These are phyloP conservation scores for Neonectria hederae DNA, from an alignment of 2,329 filamentous ascomycete genomes.

Conservation along the genomic window DNA sequence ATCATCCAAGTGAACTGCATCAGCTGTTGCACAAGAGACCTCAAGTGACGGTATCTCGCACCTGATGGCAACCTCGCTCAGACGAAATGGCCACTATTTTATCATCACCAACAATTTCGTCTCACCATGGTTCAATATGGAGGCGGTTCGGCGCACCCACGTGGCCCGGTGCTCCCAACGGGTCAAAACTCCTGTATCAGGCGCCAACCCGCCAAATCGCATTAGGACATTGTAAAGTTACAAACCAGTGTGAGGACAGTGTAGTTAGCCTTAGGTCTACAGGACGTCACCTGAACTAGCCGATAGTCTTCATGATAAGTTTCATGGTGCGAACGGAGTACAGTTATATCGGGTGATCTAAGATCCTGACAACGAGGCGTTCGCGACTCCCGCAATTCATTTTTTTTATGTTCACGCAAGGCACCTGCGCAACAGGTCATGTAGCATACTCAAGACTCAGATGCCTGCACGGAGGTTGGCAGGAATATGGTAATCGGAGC, in stretches of 20 bases:
- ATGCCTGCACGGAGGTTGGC: too few species aligned
- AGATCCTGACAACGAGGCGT: neutral
- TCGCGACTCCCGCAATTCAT: neutral
- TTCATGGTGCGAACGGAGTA: neutral
- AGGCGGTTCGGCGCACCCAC: neutral
- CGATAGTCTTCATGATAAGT: neutral
- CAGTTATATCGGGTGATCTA: neutral
- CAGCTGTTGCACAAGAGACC: neutral
- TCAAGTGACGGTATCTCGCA: slow-evolving; percentile 1
- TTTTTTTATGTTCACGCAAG: neutral
- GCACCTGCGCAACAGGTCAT: neutral
- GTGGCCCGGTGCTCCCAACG: neutral
- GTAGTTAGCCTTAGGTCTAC: neutral
- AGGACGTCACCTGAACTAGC: neutral
- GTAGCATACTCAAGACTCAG: neutral
- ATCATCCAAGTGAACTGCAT: slow-evolving; percentile 7
- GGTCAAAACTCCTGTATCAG: neutral
- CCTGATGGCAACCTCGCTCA: neutral
- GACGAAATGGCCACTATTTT: neutral
- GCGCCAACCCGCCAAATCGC: neutral
- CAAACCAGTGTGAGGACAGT: neutral
- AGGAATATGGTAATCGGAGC: neutral
- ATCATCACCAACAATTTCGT: neutral
- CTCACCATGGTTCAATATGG: neutral
- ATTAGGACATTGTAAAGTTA: neutral